phyloP scores from a whole-genome alignment of 169 alveolate species.

The Plasmodium adleri region DNA sequence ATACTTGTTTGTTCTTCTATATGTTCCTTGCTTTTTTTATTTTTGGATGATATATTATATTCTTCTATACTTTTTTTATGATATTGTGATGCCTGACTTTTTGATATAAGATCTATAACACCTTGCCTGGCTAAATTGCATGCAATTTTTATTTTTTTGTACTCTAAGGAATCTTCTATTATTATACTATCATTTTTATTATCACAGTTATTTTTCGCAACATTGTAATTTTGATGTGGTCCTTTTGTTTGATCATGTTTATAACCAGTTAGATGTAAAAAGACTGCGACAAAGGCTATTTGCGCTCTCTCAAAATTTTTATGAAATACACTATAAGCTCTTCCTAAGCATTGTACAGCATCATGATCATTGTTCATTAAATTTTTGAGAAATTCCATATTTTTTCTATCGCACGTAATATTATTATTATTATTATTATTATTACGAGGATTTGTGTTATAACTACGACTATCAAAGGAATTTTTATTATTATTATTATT shows the following conservation, averaged over 20 bases:
- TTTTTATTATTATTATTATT: too few relatives aligned
- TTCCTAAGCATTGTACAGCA: conserved; percentile 53
- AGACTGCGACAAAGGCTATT: conserved; percentile 71
- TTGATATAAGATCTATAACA: conserved; percentile 70
- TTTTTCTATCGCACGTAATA: conserved; percentile 10
- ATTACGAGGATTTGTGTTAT: neutral
- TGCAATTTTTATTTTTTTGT: conserved; percentile 63
- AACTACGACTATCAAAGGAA: too few relatives aligned
- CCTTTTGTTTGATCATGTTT: conserved; percentile 17
- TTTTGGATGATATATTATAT: conserved; percentile 13
- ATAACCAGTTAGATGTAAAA: conserved; percentile 69
- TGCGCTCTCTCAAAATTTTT: conserved; percentile 76
- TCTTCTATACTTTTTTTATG: conserved; percentile 34
- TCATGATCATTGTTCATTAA: conserved; percentile 60
- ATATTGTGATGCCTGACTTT: conserved; percentile 53
- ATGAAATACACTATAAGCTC: conserved; percentile 57
- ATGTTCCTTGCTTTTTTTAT: conserved; percentile 13
- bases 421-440: neutral
- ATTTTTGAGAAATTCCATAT: conserved; percentile 47
- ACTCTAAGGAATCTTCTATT: conserved; percentile 39
- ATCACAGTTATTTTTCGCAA: neutral
- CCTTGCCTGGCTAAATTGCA: conserved; percentile 78
- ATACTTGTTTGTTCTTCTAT: conserved; percentile 39
- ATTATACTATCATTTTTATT: conserved; percentile 5
- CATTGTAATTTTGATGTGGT: neutral